Evolutionary conservation across 1,139 yeast genomes (phyloP).

Genomic region (Debaryomycetaceae sp.): DNA sequence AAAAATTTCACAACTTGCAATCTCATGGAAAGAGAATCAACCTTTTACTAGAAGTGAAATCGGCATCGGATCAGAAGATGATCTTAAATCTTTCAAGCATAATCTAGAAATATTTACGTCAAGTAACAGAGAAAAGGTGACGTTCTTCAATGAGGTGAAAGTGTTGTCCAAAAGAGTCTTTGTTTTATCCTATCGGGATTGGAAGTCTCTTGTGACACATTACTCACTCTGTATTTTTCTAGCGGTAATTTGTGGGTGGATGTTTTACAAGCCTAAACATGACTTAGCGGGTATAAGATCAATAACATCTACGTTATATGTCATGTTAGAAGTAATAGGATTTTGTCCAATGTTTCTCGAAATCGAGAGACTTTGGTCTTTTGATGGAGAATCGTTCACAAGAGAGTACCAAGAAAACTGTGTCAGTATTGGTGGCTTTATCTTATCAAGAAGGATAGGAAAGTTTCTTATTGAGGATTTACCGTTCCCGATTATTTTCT

Average conservation of each 20-base stretch:
- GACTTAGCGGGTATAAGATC: conserved; percentile 69
- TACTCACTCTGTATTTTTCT: conserved; percentile 54
- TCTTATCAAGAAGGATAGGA: conserved; percentile 64
- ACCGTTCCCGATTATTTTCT: conserved; percentile 56
- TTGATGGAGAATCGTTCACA: conserved; percentile 67
- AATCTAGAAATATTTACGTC: conserved; percentile 25
- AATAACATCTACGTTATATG: conserved; percentile 60
- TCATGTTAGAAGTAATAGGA: conserved; percentile 62
- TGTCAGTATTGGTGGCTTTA: conserved; percentile 63
- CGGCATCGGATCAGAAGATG: conserved; percentile 8
- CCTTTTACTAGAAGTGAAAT: conserved; percentile 1
- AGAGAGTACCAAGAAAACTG: conserved; percentile 74
- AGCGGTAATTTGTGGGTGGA: conserved; percentile 71
- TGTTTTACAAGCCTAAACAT: conserved; percentile 63
- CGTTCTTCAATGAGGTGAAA: conserved; percentile 42
- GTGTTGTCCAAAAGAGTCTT: conserved; percentile 58
- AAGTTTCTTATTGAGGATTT: conserved; percentile 69
- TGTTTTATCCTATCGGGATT: conserved; percentile 57
- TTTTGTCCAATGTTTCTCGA: conserved; percentile 70
- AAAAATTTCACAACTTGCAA: conserved; percentile 46
- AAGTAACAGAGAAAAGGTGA: conserved; percentile 25
- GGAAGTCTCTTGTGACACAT: conserved; percentile 51
- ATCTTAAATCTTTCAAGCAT: conserved; percentile 14
- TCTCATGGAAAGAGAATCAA: conserved; percentile 43
- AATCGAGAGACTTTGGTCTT: conserved; percentile 64